Base-by-base conservation (phyloP, 2,329 filamentous ascomycete species). In the Hypoxylon sp. region DNA sequence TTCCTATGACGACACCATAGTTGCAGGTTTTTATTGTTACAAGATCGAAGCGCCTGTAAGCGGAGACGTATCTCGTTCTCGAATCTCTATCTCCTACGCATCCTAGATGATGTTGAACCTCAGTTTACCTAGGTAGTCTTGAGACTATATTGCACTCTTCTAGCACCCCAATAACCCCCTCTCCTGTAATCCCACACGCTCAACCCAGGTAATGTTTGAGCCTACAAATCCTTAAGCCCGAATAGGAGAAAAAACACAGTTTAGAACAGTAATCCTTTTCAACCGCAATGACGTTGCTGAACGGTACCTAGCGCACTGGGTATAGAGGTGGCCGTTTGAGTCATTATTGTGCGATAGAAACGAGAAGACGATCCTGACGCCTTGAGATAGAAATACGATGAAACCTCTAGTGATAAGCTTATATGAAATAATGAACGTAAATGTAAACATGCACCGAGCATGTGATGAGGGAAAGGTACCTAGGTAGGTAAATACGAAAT, bases 271-370 rank as follows among this genome's bases (percentile, higher is more conserved):
- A 58, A 60, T 67, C 60, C 44, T 65, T 61, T 64, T 67, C 64
- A 65, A 63, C 70, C 68, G 63, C 56, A 48, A 70, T 62, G 64
- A 69, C 64, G 16, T 40, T 61, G 59, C 61, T 50, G 54, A 68
- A 71, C 63, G 72, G 70, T 65, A 69, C 72, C 72, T 71, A 62
- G 64, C 72, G 72, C 72, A 74, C 72, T 74, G 72, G 72, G 72
- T 74, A 74, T 74, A 68, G 70, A 73, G 72, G 72, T 70, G 66
- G 51, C 72, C 72, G 71, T 70, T 69, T 62, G 65, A 50, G 65
- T 71, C 68, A 55, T 44, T 40, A 50, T 36, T 40, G 18, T 60
- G 36, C n/a, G 45, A 49, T 50, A 49, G 24, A 58, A 64, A 52
- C 14, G 28, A 16, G 38, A 36, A 45, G 48, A 65, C 24, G 28